These are phyloP conservation scores for Jamesozyma lodderae DNA, from an alignment of 805 yeast genomes.

Conservation along the genomic window DNA sequence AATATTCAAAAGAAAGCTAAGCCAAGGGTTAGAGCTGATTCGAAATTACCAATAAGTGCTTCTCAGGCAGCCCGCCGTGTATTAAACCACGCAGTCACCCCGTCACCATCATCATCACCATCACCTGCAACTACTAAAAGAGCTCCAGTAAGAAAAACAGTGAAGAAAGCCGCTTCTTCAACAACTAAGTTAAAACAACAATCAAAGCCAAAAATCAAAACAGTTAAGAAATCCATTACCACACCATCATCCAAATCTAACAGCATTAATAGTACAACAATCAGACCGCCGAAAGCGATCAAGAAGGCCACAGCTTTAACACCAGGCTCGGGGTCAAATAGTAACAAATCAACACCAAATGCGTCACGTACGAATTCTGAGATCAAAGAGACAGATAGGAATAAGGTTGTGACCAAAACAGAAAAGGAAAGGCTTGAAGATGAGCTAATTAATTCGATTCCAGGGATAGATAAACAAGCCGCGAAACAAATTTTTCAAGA, in stretches of 20 bases:
- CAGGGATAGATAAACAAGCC: constrained; percentile 69
- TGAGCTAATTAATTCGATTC: constrained; percentile 29
- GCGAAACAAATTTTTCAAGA: constrained; percentile 83
- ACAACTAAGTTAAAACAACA: neutral
- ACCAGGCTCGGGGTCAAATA: neutral
- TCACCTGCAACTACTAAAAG: neutral
- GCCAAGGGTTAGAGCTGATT: too few species aligned
- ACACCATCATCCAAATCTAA: neutral
- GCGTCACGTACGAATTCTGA: constrained; percentile 2
- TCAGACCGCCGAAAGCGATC: neutral
- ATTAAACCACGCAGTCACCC: too few species aligned
- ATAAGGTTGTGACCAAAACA: neutral
- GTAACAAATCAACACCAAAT: neutral
- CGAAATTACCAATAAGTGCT: too few species aligned
- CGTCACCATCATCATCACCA: neutral
- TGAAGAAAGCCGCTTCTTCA: neutral
- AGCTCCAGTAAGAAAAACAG: neutral
- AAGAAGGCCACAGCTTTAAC: neutral
- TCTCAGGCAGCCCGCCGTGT: too few species aligned
- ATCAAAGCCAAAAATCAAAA: neutral
- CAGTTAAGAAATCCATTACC: neutral
- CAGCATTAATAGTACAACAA: neutral
- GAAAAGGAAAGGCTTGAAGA: constrained; percentile 9
- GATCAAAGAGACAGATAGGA: neutral
- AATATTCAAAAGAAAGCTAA: too few species aligned